A percentile compares a stretch with the other conserved stretches of the same genome.
Conservation (phyloP, 148 eudicot species). For the Spergularia marina region DNA sequence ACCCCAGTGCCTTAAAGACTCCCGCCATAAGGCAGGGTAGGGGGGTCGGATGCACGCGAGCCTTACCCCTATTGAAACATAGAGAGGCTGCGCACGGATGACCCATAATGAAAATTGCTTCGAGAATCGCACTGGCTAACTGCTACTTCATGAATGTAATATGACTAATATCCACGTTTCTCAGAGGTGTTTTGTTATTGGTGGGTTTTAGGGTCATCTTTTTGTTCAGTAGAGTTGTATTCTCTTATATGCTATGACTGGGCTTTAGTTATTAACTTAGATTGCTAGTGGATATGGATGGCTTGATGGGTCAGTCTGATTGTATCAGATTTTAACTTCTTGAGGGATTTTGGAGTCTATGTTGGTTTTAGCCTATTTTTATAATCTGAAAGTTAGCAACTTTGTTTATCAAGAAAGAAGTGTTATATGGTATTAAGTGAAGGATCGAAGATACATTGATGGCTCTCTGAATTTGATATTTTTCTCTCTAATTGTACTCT, state of each 20-base stretch:
- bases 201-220: background rate
- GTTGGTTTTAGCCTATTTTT: background rate
- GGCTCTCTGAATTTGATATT: background rate
- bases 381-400: too few relatives aligned
- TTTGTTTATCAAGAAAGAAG: background rate
- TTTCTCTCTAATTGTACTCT: constrained; percentile 7
- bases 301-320: background rate
- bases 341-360: background rate
- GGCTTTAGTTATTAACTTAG: background rate
- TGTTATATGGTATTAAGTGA: background rate
- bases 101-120: background rate
- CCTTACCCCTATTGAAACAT: background rate
- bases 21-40: too few relatives aligned
- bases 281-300: background rate
- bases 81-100: background rate
- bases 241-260: background rate
- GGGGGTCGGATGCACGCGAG: too few relatives aligned
- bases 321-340: background rate
- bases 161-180: background rate
- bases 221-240: background rate
- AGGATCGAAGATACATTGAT: background rate
- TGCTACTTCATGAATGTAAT: background rate
- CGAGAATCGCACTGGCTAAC: too few relatives aligned
- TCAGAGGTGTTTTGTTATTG: background rate
- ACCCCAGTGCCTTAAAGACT: too few relatives aligned